Conservation (phyloP, 1,139 yeast genomes). For the Taiozyma sp. region DNA sequence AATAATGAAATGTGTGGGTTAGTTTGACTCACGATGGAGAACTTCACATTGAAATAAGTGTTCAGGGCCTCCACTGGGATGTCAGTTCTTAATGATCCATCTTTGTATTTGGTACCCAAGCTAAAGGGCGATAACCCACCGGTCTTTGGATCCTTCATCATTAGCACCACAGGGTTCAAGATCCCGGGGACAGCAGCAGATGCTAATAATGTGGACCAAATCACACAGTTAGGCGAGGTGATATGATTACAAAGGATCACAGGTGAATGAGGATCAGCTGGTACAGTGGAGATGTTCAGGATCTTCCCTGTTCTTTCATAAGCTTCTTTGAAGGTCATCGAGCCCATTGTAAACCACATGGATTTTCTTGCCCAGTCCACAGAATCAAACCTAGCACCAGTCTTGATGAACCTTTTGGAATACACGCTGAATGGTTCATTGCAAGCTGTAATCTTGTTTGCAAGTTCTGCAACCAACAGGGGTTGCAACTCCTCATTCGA, state of each 20-base stretch:
- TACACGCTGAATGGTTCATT: conserved; percentile 59
- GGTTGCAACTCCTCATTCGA: conserved; percentile 59
- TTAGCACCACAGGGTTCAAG: conserved; percentile 72
- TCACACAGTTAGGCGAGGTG: conserved; percentile 77
- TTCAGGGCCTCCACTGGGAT: conserved; percentile 69
- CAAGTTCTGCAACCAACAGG: conserved; percentile 56
- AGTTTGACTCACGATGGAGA: conserved; percentile 73
- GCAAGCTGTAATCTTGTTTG: conserved; percentile 65
- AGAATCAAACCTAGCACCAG: conserved; percentile 78
- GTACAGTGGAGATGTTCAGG: conserved; percentile 71
- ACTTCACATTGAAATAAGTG: conserved; percentile 73
- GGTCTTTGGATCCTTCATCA: conserved; percentile 53
- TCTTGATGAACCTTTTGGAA: conserved; percentile 59
- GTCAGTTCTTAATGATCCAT: conserved; percentile 51
- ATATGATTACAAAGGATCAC: conserved; percentile 72
- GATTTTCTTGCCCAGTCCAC: conserved; percentile 68
- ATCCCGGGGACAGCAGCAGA: conserved; percentile 84
- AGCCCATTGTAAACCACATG: conserved; percentile 67
- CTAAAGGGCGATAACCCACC: conserved; percentile 57
- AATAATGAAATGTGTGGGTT: conserved; percentile 78
- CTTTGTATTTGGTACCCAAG: conserved; percentile 71
- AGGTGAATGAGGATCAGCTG: conserved; percentile 80
- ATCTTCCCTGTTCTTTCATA: conserved; percentile 62
- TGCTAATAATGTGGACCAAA: conserved; percentile 74
- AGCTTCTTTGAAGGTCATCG: conserved; percentile 68